These are phyloP conservation scores for Blastocystis sp. DNA, from an alignment of 352 stramenopile species.

Conservation along the genomic window DNA sequence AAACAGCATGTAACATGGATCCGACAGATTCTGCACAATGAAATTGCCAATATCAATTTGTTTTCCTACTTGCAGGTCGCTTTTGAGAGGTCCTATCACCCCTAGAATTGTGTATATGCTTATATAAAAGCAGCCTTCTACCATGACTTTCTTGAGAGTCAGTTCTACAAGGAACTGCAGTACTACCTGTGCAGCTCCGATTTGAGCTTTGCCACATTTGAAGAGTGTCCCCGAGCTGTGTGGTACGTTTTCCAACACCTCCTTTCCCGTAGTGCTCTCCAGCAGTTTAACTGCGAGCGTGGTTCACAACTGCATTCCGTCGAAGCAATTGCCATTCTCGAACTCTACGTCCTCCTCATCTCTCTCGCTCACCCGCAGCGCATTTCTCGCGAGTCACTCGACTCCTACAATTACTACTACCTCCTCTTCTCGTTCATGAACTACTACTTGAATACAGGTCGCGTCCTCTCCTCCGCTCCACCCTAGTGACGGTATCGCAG, in stretches of 20 bases:
- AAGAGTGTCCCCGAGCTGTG: not conserved
- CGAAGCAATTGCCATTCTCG: not conserved
- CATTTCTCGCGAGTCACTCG: not conserved
- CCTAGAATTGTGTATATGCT: slow-evolving; percentile 16
- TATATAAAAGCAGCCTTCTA: not conserved
- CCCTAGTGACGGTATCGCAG: not conserved
- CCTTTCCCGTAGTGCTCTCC: not conserved
- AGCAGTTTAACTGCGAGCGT: not conserved
- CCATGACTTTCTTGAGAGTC: not conserved
- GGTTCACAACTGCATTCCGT: not conserved
- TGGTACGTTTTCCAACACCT: not conserved
- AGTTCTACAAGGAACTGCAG: not conserved
- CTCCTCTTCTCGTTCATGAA: not conserved
- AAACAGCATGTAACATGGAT: slow-evolving; percentile 22
- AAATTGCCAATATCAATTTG: slow-evolving; percentile 1
- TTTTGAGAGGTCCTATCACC: not conserved
- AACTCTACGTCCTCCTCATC: not conserved
- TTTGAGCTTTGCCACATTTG: not conserved
- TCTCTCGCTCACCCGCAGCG: not conserved
- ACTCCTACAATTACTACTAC: not conserved
- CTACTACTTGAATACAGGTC: not conserved
- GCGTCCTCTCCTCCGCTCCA: not conserved
- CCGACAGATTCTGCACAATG: not conserved
- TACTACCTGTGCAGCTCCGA: not conserved
- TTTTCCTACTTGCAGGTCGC: slow-evolving; percentile 35